A percentile compares a stretch with the other conserved stretches of the same genome.
Conservation (phyloP, 108 stramenopile genomes). For the Pseudonitzschia multiseries region DNA sequence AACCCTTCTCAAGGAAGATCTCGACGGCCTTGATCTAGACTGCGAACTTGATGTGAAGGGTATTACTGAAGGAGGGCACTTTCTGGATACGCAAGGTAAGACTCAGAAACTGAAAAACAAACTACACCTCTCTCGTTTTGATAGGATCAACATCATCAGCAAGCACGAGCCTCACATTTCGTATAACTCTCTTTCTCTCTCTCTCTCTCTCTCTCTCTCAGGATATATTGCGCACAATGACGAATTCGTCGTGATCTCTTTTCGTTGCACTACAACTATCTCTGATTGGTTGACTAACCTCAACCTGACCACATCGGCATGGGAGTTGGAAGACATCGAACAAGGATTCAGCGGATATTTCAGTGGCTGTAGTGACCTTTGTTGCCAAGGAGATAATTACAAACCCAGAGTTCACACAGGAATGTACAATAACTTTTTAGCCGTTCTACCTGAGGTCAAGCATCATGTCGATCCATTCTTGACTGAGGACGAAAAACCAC, state of each 20-base stretch:
- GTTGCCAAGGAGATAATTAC: conserved; percentile 25
- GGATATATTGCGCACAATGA: conserved; percentile 64
- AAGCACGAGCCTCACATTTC: neutral
- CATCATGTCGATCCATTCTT: conserved; percentile 48
- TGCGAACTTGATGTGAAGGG: conserved; percentile 37
- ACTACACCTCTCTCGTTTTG: too few relatives aligned
- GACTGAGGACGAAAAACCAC: conserved; percentile 36
- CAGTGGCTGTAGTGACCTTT: conserved; percentile 29
- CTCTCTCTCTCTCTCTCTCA: too few relatives aligned
- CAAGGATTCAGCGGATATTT: conserved; percentile 34
- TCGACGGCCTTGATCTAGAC: conserved; percentile 39
- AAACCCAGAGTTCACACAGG: conserved; percentile 59
- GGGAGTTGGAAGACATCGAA: conserved; percentile 45
- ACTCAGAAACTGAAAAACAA: neutral
- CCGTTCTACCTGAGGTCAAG: conserved; percentile 36
- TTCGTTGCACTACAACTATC: conserved; percentile 50
- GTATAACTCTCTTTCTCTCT: neutral
- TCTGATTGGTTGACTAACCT: conserved; percentile 62
- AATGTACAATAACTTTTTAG: conserved; percentile 62
- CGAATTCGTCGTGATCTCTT: conserved; percentile 51
- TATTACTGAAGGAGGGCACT: conserved; percentile 28
- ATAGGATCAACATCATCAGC: neutral
- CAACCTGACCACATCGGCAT: conserved; percentile 38
- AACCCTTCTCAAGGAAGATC: conserved; percentile 40
- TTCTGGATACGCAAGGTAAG: conserved; percentile 53